Base-by-base conservation (phyloP, 345 rosid species). In the Sonneratia alba region DNA sequence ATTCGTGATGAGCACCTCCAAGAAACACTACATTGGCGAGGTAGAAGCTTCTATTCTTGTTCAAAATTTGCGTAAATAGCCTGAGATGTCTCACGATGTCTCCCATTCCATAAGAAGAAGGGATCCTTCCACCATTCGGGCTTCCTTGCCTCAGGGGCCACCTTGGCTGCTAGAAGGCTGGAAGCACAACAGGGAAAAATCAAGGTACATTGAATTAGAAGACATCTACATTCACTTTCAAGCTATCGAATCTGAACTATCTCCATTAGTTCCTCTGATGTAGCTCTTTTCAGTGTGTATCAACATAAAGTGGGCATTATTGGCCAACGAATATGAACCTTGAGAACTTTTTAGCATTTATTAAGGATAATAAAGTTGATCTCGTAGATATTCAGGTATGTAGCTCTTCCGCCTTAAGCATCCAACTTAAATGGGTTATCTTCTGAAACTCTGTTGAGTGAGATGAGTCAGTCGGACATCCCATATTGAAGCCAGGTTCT, bases 251-350 rank as follows among this genome's bases (percentile, higher is more conserved):
- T 63, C 16, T 8, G 36, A 24, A 63, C 10, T 63, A 16, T 24
- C 36, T 24, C 12, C 34, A 59, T 24, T 4, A 63, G 37, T 13
- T 63, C 22, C 22, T 55, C 1, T 55, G 67, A 63, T 9, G 4
- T 63, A 2, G 67, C 24, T 67, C 69, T 73, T 83, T 53, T 55
- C 85, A 93, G 98, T 79, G 87, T 65, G 77, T 93, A 56, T 91
- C 98, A 63, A 88, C 96, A 24, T 91, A 93, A 62, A 93, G 98
- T 59, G 98, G 98, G 57, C 98, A 93, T 73, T 93, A 93, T 71
- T 85, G 88, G 76, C 98, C 97, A 21, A 85, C 89, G 21, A 90
- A 88, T 43, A 90, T 84, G 55, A 87, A 83, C 72, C 90, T 93
- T 7, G 80, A 79, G 21, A 76, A 67, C 79, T 88, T 93, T 77